Evolutionary conservation across 2,329 filamentous ascomycete genomes (phyloP).

Genomic region (Verticillium isaacii): DNA sequence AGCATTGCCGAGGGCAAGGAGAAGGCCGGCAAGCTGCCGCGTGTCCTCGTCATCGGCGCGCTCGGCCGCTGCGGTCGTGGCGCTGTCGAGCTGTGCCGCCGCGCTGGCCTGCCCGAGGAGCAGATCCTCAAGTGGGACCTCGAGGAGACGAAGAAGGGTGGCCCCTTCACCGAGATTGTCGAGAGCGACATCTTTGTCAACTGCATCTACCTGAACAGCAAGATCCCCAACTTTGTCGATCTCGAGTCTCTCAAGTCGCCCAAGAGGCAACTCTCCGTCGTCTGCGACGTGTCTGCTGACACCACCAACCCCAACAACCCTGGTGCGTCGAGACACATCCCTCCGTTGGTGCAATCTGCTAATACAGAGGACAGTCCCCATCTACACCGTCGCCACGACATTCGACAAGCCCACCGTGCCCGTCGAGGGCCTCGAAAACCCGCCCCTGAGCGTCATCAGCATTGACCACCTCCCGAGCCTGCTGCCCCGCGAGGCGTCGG

Average conservation of each 20-base stretch:
- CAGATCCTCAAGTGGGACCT: constrained; percentile 67
- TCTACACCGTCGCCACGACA: constrained; percentile 81
- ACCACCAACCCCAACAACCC: background rate
- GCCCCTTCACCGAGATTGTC: constrained; percentile 75
- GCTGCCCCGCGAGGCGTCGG: constrained; percentile 79
- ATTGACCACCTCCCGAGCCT: constrained; percentile 84
- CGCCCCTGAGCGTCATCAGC: constrained; percentile 73
- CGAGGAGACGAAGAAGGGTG: constrained; percentile 67
- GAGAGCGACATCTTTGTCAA: constrained; percentile 77
- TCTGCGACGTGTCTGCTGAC: constrained; percentile 62
- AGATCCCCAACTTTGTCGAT: constrained; percentile 69
- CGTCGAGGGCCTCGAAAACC: constrained; percentile 54
- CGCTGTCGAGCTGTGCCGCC: constrained; percentile 73
- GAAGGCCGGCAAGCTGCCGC: constrained; percentile 63
- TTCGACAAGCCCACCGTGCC: constrained; percentile 84
- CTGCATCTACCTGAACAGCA: constrained; percentile 73
- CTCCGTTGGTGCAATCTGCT: constrained; percentile 37
- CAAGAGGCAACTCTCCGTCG: constrained; percentile 69
- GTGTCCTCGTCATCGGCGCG: constrained; percentile 79
- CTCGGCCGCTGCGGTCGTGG: constrained; percentile 81
- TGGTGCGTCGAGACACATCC: background rate
- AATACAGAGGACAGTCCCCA: constrained; percentile 67
- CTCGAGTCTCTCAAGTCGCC: constrained; percentile 61
- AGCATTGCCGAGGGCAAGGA: constrained; percentile 62
- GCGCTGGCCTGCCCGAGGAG: constrained; percentile 65